Conservation (phyloP, 345 rosid species). For the Lumnitzera littorea region DNA sequence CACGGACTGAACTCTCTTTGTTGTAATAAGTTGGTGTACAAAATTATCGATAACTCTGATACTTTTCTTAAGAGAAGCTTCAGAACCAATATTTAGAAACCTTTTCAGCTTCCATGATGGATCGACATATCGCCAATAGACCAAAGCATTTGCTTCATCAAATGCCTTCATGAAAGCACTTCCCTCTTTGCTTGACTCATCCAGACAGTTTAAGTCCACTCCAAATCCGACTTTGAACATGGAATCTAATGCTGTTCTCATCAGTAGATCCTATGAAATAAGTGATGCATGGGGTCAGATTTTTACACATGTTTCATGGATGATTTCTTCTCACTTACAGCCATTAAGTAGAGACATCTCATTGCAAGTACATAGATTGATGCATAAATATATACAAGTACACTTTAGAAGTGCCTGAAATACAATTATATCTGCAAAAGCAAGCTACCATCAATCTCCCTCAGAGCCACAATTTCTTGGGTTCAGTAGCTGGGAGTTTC, state of each 20-base stretch:
- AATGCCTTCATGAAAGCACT: conserved; percentile 52
- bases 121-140: conserved; percentile 45
- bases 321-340: no score
- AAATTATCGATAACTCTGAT: conserved; percentile 41
- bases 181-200: conserved; percentile 43
- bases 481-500: no score
- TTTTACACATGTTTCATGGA: no score
- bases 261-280: conserved; percentile 43
- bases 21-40: conserved; percentile 35
- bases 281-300: not conserved
- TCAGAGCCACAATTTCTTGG: no score
- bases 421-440: no score
- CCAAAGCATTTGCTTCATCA: conserved; percentile 52
- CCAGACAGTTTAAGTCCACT: conserved; percentile 51
- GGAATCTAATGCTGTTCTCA: conserved; percentile 63
- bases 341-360: no score
- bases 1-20: conserved; percentile 32
- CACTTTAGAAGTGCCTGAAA: no score
- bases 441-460: no score
- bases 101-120: conserved; percentile 67
- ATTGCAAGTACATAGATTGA: no score
- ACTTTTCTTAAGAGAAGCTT: conserved; percentile 42
- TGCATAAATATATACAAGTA: no score
- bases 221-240: conserved; percentile 85
- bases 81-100: conserved; percentile 43